These are phyloP conservation scores for Penicillium decumbens DNA, from an alignment of 2,329 filamentous ascomycete species.

Conservation along the genomic window DNA sequence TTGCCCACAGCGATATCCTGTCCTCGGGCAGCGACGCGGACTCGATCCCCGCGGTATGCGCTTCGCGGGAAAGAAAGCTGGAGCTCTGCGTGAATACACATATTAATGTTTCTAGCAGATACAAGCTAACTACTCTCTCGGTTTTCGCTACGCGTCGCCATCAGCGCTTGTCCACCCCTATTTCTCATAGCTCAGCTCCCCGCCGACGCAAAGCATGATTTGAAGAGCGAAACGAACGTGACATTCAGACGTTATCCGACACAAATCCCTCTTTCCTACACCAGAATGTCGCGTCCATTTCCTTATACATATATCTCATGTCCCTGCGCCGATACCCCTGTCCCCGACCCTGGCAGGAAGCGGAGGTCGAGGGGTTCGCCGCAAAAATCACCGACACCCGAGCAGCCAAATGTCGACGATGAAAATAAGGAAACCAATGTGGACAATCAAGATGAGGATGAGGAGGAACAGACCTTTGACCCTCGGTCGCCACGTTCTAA, in stretches of 20 bases:
- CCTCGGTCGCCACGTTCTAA: constrained; percentile 78
- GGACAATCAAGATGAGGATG: constrained; percentile 43
- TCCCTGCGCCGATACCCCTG: constrained; percentile 53
- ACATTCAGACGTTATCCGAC: not conserved
- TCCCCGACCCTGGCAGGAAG: constrained; percentile 38
- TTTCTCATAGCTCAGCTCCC: not conserved
- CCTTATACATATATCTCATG: constrained; percentile 64
- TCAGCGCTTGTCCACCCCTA: not conserved
- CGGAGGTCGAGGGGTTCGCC: constrained; percentile 36
- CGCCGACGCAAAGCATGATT: constrained; percentile 19
- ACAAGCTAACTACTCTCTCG: not conserved
- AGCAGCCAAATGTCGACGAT: constrained; percentile 8
- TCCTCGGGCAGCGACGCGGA: not conserved
- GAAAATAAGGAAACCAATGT: constrained; percentile 8
- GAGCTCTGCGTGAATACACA: not conserved
- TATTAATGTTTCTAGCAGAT: not conserved
- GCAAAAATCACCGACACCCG: constrained; percentile 27
- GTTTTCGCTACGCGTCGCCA: not conserved
- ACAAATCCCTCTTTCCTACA: not conserved
- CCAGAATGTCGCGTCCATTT: constrained; percentile 52
- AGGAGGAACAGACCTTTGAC: constrained; percentile 80
- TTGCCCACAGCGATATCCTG: not conserved
- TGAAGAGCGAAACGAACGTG: constrained; percentile 8
- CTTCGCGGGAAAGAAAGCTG: not conserved
- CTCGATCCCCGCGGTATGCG: constrained; percentile 4